phyloP scores from a whole-genome alignment of 106 monocot species.

The Dendrobium catenatum region DNA sequence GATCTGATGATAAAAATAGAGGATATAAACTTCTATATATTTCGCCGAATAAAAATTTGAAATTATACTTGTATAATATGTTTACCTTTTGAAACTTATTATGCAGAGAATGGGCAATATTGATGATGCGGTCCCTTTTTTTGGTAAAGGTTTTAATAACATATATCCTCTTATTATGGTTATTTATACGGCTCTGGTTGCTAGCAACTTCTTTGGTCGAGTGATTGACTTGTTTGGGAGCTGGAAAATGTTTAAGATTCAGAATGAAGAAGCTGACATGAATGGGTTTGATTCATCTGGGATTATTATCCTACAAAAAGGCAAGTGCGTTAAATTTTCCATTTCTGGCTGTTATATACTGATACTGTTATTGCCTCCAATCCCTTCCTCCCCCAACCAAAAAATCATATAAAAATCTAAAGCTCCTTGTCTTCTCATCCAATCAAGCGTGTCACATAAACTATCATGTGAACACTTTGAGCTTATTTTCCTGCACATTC shows the following conservation, averaged over 20 bases:
- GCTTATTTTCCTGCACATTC: no score
- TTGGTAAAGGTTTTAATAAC: constrained; percentile 63
- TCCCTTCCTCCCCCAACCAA: background rate
- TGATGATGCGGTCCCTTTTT: constrained; percentile 75
- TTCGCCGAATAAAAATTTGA: no score
- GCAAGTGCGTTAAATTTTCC: constrained; percentile 14
- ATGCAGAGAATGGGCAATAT: constrained; percentile 78
- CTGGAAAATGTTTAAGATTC: constrained; percentile 78
- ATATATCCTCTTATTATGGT: constrained; percentile 85
- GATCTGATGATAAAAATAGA: no score
- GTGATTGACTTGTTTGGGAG: constrained; percentile 67
- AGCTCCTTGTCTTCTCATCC: background rate
- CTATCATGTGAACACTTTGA: no score
- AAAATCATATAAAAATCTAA: no score
- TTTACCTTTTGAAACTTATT: background rate
- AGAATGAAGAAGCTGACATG: constrained; percentile 65
- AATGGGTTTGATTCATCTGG: constrained; percentile 97
- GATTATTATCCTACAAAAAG: constrained; percentile 90
- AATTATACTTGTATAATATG: no score
- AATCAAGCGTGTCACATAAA: background rate
- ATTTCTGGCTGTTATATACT: background rate
- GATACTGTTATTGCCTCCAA: background rate
- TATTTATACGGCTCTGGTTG: constrained; percentile 64
- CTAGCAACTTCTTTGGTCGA: constrained; percentile 78
- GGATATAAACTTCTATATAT: no score